These are phyloP conservation scores for Chrysoporthe deuterocubensis DNA, from an alignment of 2,329 filamentous ascomycete species.

Conservation along the genomic window DNA sequence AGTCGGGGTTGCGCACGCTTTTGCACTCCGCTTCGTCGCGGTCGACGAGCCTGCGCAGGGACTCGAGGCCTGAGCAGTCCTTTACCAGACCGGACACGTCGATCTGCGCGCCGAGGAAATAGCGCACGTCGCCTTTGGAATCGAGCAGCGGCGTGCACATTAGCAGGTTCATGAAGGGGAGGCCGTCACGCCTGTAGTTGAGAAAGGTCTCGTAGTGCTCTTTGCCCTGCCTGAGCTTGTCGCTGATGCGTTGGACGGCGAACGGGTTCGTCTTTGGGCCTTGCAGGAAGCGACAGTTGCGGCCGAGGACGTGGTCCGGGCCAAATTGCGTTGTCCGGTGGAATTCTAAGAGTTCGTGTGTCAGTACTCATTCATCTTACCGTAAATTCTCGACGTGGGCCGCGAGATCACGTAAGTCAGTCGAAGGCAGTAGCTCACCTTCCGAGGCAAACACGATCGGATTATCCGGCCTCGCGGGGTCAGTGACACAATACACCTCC, in stretches of 20 bases:
- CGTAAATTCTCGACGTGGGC: neutral
- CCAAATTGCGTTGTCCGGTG: conserved; percentile 28
- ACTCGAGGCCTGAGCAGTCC: conserved; percentile 67
- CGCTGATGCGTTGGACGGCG: conserved; percentile 64
- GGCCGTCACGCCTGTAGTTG: conserved; percentile 78
- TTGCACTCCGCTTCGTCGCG: conserved; percentile 37
- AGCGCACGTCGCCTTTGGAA: conserved; percentile 67
- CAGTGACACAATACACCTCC: conserved; percentile 77
- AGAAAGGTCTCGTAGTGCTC: conserved; percentile 76
- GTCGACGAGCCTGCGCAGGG: conserved; percentile 54
- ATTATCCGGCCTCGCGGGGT: conserved; percentile 73
- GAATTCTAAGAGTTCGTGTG: conserved; percentile 53
- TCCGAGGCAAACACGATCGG: conserved; percentile 79
- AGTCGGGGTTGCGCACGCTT: conserved; percentile 8
- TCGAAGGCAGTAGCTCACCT: conserved; percentile 48
- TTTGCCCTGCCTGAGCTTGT: conserved; percentile 64
- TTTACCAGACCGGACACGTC: conserved; percentile 72
- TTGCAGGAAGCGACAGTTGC: conserved; percentile 80
- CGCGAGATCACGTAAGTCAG: neutral
- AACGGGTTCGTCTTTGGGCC: conserved; percentile 71
- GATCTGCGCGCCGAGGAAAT: conserved; percentile 73
- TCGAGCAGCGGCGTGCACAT: conserved; percentile 76
- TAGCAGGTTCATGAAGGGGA: conserved; percentile 76
- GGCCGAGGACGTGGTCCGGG: conserved; percentile 67
- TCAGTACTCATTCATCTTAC: neutral